Evolutionary conservation across 768 basidiomycete genomes (phyloP).

Genomic region (Psilocybe cyanescens): DNA sequence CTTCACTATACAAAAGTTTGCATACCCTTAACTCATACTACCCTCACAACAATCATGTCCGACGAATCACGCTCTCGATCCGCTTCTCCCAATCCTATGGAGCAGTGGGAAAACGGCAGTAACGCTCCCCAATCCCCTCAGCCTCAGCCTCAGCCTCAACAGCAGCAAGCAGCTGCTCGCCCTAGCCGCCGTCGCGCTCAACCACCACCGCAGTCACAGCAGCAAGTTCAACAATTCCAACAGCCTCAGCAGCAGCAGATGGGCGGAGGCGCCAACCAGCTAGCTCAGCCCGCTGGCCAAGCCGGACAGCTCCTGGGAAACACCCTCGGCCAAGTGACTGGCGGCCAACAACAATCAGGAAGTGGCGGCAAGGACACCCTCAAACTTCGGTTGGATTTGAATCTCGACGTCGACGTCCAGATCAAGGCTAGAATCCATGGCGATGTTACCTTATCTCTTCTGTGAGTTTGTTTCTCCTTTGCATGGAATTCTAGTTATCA

Average conservation of each 20-base stretch:
- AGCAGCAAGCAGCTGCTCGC: background rate
- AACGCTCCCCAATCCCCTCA: background rate
- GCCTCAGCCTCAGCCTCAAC: constrained; percentile 1
- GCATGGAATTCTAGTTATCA: constrained; percentile 6
- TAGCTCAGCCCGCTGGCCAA: constrained; percentile 13
- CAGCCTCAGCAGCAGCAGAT: constrained; percentile 9
- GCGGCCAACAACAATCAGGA: constrained; percentile 16
- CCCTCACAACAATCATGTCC: constrained; percentile 13
- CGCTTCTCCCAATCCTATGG: constrained; percentile 23
- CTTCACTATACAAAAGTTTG: background rate
- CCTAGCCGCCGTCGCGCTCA: constrained; percentile 12
- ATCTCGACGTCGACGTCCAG: constrained; percentile 36
- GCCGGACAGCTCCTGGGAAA: constrained; percentile 21
- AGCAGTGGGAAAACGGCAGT: constrained; percentile 15
- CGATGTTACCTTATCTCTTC: constrained; percentile 34
- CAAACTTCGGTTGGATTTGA: constrained; percentile 35
- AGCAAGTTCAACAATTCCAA: constrained; percentile 7
- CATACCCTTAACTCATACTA: background rate
- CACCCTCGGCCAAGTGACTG: constrained; percentile 21
- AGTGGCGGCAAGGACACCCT: constrained; percentile 23
- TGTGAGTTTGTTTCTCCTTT: constrained; percentile 23
- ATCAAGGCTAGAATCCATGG: constrained; percentile 37
- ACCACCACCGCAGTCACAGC: constrained; percentile 13
- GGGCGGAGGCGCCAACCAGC: constrained; percentile 12
- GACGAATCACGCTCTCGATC: constrained; percentile 20